phyloP scores from a whole-genome alignment of 331 rosid species.

The Rosa hybrid region DNA sequence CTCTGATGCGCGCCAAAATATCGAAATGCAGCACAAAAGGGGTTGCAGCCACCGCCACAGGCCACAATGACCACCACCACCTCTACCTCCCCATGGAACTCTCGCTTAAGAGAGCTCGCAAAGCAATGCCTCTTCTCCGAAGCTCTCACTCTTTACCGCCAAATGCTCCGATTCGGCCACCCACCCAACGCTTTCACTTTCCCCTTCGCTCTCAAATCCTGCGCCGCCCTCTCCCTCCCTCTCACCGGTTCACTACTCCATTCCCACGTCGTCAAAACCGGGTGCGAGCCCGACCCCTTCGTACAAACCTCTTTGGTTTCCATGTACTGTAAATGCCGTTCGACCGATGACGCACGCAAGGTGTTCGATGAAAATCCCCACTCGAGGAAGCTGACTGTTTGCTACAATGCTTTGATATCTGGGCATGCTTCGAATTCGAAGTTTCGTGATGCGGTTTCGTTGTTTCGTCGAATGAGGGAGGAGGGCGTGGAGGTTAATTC shows the following conservation, averaged over 20 bases:
- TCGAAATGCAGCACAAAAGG: background rate
- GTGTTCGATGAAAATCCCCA: slow-evolving; percentile 64
- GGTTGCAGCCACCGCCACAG: slow-evolving; percentile 16
- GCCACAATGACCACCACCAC: slow-evolving; percentile 13
- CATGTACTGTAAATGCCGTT: slow-evolving; percentile 49
- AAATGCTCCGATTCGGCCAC: slow-evolving; percentile 73
- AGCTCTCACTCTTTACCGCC: slow-evolving; percentile 63
- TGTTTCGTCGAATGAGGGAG: slow-evolving; percentile 61
- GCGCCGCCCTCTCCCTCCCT: slow-evolving; percentile 66
- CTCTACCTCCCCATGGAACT: slow-evolving; percentile 62
- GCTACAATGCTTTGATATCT: slow-evolving; percentile 76
- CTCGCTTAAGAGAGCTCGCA: slow-evolving; percentile 61
- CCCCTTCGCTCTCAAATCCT: slow-evolving; percentile 83
- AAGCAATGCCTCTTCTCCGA: slow-evolving; percentile 58
- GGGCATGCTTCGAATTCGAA: slow-evolving; percentile 56
- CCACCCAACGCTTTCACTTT: slow-evolving; percentile 76
- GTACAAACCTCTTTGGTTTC: slow-evolving; percentile 73
- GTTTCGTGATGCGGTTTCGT: slow-evolving; percentile 37
- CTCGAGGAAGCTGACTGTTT: slow-evolving; percentile 42
- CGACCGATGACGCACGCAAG: slow-evolving; percentile 47
- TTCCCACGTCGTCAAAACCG: slow-evolving; percentile 65
- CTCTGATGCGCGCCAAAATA: slow-evolving; percentile 3
- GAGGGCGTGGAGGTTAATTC: slow-evolving; percentile 38
- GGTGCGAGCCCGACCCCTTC: slow-evolving; percentile 69
- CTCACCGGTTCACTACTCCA: slow-evolving; percentile 68